Evolutionary conservation across 768 basidiomycete genomes (phyloP), one percentile per base, ranked within the genome.

Genomic region (Steccherinum ochraceum): DNA sequence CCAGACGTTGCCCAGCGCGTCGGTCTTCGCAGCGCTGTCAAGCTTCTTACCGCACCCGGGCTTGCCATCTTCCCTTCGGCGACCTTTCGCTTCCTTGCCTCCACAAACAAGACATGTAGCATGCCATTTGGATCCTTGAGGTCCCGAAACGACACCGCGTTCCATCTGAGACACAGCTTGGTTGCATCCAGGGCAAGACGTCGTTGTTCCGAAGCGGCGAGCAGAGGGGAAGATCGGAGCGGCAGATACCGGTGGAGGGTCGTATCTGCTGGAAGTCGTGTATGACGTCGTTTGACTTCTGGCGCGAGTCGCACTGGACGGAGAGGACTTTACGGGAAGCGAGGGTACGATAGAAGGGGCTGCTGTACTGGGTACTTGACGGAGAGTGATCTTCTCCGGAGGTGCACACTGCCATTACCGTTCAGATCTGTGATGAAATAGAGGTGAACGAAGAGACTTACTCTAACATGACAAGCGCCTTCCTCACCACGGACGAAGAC

Each of bases 11-110:
- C 84, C 84, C 30, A 83, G 78, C 10, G 66, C 69, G 59, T 85
- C 87, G 25, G 71, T 76, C 67, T 86, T 91, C 12, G 90, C 90
- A 21, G 83, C 88, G 56, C 87, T 89, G 61, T 93, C 90, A 12
- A 92, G 66, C 56, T 76, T 81, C 70, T 93, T 93, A 10, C 88
- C 85, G 58, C 90, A 93, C 7, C 89, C 89, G 7, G 87, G 82
- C 54, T 77, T 76, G 19, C 73, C 78, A 45, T 75, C 77, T 54
- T 78, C 79, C 68, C 57, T 77, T 67, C 69, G 72, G 26, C 73
- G 65, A 19, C 73, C 72, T 23, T 67, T 62, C 48, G 68, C 71
- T 24, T 67, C 67, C 64, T 80, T 87, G 0, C 90, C 90, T 1
- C 90, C 90, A 60, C 90, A 93, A 4, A 89, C 75, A 45, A 93